Conservation (phyloP, 1,284 basidiomycete genomes). For the Trichosporon sp. region DNA sequence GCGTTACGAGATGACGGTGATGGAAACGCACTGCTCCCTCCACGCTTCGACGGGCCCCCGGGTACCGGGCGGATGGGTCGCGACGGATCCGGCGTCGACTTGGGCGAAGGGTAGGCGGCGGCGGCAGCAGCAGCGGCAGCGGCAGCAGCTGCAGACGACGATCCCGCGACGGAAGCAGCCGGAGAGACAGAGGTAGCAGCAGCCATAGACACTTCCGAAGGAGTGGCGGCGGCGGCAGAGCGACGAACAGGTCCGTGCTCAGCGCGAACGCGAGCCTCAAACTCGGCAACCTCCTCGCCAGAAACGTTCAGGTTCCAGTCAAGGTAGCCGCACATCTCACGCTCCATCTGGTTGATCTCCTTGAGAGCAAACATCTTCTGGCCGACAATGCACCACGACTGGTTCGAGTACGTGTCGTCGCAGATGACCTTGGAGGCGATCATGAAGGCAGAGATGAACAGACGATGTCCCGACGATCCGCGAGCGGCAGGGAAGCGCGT, state of each 20-base stretch:
- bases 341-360: conserved; percentile 94
- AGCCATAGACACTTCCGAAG: conserved; percentile 12
- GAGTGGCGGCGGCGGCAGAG: background rate
- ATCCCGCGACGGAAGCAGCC: background rate
- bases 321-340: conserved; percentile 86
- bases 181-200: conserved; percentile 8
- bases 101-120: conserved; percentile 41
- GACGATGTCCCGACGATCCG: conserved; percentile 81
- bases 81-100: conserved; percentile 40
- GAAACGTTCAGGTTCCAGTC: conserved; percentile 70
- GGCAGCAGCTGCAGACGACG: conserved; percentile 8
- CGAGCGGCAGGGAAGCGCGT: conserved; percentile 84
- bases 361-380: conserved; percentile 83
- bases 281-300: conserved; percentile 39
- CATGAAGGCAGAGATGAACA: conserved; percentile 93
- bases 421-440: conserved; percentile 65
- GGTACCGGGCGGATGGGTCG: conserved; percentile 36
- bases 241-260: conserved; percentile 32
- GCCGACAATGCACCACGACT: conserved; percentile 89
- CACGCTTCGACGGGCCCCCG: conserved; percentile 21
- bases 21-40: conserved; percentile 12
- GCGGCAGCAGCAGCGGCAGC: conserved; percentile 4
- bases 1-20: conserved; percentile 18
- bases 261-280: conserved; percentile 34
- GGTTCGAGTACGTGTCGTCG: conserved; percentile 95